Conservation (phyloP, 2,329 filamentous ascomycete genomes). For the Westerdykella sp. region DNA sequence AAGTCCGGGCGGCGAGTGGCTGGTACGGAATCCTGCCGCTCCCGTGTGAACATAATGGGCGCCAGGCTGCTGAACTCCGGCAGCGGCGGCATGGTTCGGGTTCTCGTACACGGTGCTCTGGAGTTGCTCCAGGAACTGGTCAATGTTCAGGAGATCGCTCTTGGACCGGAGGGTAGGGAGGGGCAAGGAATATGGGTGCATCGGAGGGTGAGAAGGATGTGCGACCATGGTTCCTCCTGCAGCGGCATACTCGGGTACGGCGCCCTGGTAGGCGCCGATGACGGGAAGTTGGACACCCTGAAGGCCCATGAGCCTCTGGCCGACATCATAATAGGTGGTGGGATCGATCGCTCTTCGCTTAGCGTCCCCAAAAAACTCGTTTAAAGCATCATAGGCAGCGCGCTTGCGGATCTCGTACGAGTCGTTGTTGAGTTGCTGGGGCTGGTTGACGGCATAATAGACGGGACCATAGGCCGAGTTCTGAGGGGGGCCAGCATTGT, state of each 20-base stretch:
- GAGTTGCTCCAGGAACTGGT: slow-evolving; percentile 92
- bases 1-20: slow-evolving; percentile 50
- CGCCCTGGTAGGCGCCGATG: slow-evolving; percentile 27
- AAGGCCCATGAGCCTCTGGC: slow-evolving; percentile 76
- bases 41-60: slow-evolving; percentile 56
- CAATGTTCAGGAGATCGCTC: slow-evolving; percentile 87
- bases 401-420: slow-evolving; percentile 72
- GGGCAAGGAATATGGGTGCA: slow-evolving; percentile 78
- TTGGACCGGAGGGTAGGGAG: slow-evolving; percentile 89
- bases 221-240: slow-evolving; percentile 48
- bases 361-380: slow-evolving; percentile 88
- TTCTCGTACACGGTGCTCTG: slow-evolving; percentile 95
- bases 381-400: slow-evolving; percentile 72
- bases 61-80: slow-evolving; percentile 69
- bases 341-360: slow-evolving; percentile 90
- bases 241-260: slow-evolving; percentile 49
- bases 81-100: slow-evolving; percentile 70
- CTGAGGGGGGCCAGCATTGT: slow-evolving; percentile 51
- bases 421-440: slow-evolving; percentile 62
- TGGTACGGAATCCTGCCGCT: slow-evolving; percentile 47
- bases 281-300: slow-evolving; percentile 57
- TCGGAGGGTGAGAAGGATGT: slow-evolving; percentile 55
- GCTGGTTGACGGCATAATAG: slow-evolving; percentile 67
- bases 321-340: slow-evolving; percentile 82
- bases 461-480: slow-evolving; percentile 59